These are phyloP conservation scores for Colletotrichum godetiae DNA, from an alignment of 2,329 filamentous ascomycete species.

Conservation along the genomic window DNA sequence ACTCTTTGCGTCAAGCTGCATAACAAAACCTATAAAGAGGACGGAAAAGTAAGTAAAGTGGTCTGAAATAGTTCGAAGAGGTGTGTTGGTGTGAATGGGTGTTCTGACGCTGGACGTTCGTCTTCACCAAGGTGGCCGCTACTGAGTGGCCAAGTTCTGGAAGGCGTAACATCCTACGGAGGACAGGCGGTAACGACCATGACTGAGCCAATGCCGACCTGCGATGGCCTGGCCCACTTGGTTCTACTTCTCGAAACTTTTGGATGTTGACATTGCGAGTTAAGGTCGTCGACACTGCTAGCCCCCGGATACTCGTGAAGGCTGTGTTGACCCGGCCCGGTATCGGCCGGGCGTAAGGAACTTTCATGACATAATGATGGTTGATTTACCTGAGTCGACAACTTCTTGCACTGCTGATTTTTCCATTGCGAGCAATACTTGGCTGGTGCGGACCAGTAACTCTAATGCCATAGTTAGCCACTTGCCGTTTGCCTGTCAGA, in stretches of 20 bases:
- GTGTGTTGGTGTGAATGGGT: background rate
- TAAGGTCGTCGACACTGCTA: background rate
- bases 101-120: background rate
- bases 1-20: conserved; percentile 27
- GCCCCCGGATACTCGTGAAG: background rate
- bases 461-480: conserved; percentile 59
- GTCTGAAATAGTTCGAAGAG: background rate
- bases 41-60: conserved; percentile 12
- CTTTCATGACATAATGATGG: conserved; percentile 68
- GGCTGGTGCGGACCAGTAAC: conserved; percentile 72
- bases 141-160: conserved; percentile 23
- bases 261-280: background rate
- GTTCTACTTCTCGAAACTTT: background rate
- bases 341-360: conserved; percentile 35
- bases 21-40: conserved; percentile 9
- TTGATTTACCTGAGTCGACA: conserved; percentile 71
- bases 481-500: background rate
- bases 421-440: conserved; percentile 74
- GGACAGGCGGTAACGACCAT: background rate
- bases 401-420: conserved; percentile 70
- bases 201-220: background rate
- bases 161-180: conserved; percentile 11
- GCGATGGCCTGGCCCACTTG: background rate
- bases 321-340: background rate
- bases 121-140: conserved; percentile 20